Percentiles rank a stretch among this genome's conserved stretches.
phyloP scores from a whole-genome alignment of 768 basidiomycete genomes.

The Lactarius tabidus region DNA sequence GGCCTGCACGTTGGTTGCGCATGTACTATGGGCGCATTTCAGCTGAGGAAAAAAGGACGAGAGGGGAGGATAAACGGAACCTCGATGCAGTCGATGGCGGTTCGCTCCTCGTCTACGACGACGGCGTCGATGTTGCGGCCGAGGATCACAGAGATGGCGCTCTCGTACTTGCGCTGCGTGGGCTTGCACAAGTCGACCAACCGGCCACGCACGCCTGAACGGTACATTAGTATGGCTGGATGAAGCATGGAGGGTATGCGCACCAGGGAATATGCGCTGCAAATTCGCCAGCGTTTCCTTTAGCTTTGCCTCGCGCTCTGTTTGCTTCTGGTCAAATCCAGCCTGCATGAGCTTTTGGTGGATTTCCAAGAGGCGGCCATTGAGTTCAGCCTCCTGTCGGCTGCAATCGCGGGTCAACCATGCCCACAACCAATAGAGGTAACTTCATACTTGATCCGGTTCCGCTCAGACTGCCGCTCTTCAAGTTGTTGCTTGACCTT shows the following conservation, averaged over 20 bases:
- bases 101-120: slow-evolving; percentile 95
- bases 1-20: slow-evolving; percentile 90
- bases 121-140: slow-evolving; percentile 94
- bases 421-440: neutral
- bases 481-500: slow-evolving; percentile 73
- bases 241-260: neutral
- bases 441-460: slow-evolving; percentile 62
- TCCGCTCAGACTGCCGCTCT: slow-evolving; percentile 79
- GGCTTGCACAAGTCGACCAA: slow-evolving; percentile 95
- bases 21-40: slow-evolving; percentile 59
- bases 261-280: slow-evolving; percentile 88
- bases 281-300: slow-evolving; percentile 83
- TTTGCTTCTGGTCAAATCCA: slow-evolving; percentile 82
- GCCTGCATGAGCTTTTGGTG: slow-evolving; percentile 86
- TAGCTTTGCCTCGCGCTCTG: slow-evolving; percentile 74
- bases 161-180: slow-evolving; percentile 86
- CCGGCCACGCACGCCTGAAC: slow-evolving; percentile 81
- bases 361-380: slow-evolving; percentile 82
- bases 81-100: slow-evolving; percentile 96
- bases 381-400: slow-evolving; percentile 85
- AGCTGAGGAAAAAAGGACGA: neutral
- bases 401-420: slow-evolving; percentile 38
- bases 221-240: neutral
- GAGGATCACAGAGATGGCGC: slow-evolving; percentile 85
- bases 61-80: slow-evolving; percentile 37